Base-by-base conservation (phyloP, 192 early-diverging fungal genomes). In the Linnemannia zychae region DNA sequence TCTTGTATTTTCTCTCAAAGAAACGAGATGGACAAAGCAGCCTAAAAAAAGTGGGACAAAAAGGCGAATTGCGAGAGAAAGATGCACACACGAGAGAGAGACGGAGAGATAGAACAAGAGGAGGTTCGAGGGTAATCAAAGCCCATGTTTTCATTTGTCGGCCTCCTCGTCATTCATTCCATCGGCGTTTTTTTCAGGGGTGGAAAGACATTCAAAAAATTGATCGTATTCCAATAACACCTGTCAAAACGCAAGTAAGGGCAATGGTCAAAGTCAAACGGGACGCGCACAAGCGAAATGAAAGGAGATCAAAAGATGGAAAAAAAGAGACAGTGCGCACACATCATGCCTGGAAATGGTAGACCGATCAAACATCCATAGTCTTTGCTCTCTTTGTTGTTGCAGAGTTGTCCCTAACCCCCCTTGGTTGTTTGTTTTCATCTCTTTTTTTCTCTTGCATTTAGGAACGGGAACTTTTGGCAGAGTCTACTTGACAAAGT, bases 381-480 rank as follows among this genome's bases (percentile, higher is more conserved):
- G 22, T 63, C 28, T 60, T 13, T 60, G 57, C 24, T 60, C 28
- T 28, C 40, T 60, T 1, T 60, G 57, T 60, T 60, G n/a, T n/a
- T 60, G 57, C 57, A n/a, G n/a, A n/a, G n/a, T n/a, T 60, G 11
- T 12, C 28, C n/a, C 57, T 63, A 63, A 63, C 28, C 57, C 57
- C 57, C 15, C 12, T 63, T 33, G 3, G 24, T 40, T 22, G 4
- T 15, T 36, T 67, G 20, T 67, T 22, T 36, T 12, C 28, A 13
- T 18, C 38, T 60, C 9, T 81, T 31, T 75, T n/a, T 48, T 6
- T 49, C n/a, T 9, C 6, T 37, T 69, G 24, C 31, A 44, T 38
- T 15, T 93, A 96, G 98, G 98, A 49, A 99, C 98, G 18, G 98
- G 98, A 37, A 99, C 98, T 57, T 99, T 99, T 90, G 98, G 97